Evolutionary conservation across 495 filamentous ascomycete genomes (phyloP), one percentile per base, ranked within the genome.

Genomic region (Aspergillus conjunctus): DNA sequence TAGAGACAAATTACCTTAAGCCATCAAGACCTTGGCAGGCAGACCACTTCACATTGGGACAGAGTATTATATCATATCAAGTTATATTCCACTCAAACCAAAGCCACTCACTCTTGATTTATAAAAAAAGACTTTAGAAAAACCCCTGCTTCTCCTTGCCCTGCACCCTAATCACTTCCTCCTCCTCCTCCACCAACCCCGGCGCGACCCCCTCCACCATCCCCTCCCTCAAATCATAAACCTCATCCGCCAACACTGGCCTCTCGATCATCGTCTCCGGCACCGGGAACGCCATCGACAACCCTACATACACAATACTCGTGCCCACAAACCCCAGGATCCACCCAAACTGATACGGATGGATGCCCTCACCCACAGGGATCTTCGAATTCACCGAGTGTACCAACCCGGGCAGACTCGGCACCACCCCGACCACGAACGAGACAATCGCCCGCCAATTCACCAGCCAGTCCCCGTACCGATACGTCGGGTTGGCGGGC

Each of bases 371-470:
- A 0, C 81, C 79, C 2, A 80, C 76, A 18, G 71, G 53, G 21
- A 85, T 73, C 22, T 59, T 63, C 0, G 69, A 44, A 58, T 82
- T 84, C 17, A 85, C 78, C 1, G 73, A 72, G 46, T 81, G 76
- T 33, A 85, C 77, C 64, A 86, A 69, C 14, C 84, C 84, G 0
- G 88, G 88, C 0, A 90, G 66, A 57, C 78, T 83, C 4, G 88
- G 87, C 11, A 77, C 79, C 7, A 90, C 83, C 22, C 85, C 83
- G 12, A 85, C 76, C 33, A 91, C 33, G 65, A 91, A 88, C 7
- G 87, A 81, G 9, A 85, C 70, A 17, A 84, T 63, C 0, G 88
- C 88, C 14, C 87, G 83, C 85, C 84, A 90, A 64, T 91, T 91
- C 32, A 83, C 72, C 6, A 87, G 83, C 7, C 65, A 67, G 66